Evolutionary conservation across 352 stramenopile genomes (phyloP).

Genomic region (Phytophthora idaei): DNA sequence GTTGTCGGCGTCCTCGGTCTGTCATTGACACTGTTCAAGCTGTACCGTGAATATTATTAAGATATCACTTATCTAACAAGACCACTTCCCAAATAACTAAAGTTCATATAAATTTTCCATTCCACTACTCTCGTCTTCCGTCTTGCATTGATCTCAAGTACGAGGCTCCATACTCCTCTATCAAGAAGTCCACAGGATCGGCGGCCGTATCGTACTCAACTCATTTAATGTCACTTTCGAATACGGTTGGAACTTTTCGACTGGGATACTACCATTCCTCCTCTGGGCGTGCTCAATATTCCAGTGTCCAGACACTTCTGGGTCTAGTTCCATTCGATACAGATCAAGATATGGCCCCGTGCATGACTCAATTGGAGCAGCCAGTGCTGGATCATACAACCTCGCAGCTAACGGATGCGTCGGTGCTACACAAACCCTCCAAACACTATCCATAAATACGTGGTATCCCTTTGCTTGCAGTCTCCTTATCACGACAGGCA

Average conservation of each 20-base stretch:
- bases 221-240: conserved; percentile 39
- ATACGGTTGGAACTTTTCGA: conserved; percentile 37
- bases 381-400: conserved; percentile 39
- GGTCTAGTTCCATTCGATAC: conserved; percentile 43
- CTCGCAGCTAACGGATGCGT: conserved; percentile 44
- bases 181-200: conserved; percentile 50
- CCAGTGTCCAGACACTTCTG: conserved; percentile 13
- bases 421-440: conserved; percentile 51
- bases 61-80: conserved; percentile 16
- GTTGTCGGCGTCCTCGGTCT: conserved; percentile 49
- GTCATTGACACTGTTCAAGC: conserved; percentile 52
- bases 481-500: conserved; percentile 8
- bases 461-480: conserved; percentile 45
- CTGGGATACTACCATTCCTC: conserved; percentile 30
- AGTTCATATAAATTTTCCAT: conserved; percentile 19
- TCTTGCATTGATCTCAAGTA: conserved; percentile 31
- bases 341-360: conserved; percentile 48
- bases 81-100: conserved; percentile 6
- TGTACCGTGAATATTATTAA: conserved; percentile 47
- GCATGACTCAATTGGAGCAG: conserved; percentile 33
- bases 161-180: conserved; percentile 46
- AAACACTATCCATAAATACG: conserved; percentile 46
- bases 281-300: conserved; percentile 18
- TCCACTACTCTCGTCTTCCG: neutral
- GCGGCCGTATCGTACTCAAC: conserved; percentile 45